Evolutionary conservation across 2,329 filamentous ascomycete species (phyloP), one percentile per base, ranked within the genome.

Genomic region (Metarhizium rileyi): DNA sequence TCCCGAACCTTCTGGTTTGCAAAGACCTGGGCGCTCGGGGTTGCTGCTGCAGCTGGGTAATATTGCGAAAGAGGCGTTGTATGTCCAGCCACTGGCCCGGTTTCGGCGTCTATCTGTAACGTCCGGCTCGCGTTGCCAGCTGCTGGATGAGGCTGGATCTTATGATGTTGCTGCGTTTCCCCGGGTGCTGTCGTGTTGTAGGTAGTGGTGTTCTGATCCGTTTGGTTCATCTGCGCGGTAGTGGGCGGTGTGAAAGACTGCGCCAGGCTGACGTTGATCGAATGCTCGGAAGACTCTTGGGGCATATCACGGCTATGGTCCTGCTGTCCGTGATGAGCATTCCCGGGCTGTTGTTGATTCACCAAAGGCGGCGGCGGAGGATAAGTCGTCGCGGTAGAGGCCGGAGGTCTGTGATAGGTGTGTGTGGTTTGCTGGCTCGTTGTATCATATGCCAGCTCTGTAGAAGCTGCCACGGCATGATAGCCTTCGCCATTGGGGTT

Each of bases 361-460:
- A 8, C 22, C 10, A 20, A 22, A n/a, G 38, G 20, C 22, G 38
- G 22, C 4, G 12, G 38, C 8, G 38, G 22, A 16, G 38, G 38
- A 25, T 25, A 23, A n/a, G 7, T 14, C 8, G 20, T 42, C 38
- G 38, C 8, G 20, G 38, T 16, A 25, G 38, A 23, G 4, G 16
- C 22, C 8, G 0, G 9, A 1, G 38, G 35, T 0, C 0, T n/a
- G 0, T 3, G 18, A 20, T 38, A 14, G 4, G 2, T 10, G 16
- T 22, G n/a, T 14, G 35, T 14, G 30, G 30, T 18, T 10, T 38
- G 35, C 18, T 18, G 16, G n/a, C 20, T 1, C 18, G n/a, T 9
- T 18, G 3, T 20, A 7, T 7, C 35, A 20, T 38, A 20, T 7
- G 35, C 35, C 2, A 5, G 18, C 35, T 38, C 16, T 7, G 35